Evolutionary conservation across 208 protist species (phyloP), one percentile per base, ranked within the genome.

Genomic region (Acanthamoeba triangularis): DNA sequence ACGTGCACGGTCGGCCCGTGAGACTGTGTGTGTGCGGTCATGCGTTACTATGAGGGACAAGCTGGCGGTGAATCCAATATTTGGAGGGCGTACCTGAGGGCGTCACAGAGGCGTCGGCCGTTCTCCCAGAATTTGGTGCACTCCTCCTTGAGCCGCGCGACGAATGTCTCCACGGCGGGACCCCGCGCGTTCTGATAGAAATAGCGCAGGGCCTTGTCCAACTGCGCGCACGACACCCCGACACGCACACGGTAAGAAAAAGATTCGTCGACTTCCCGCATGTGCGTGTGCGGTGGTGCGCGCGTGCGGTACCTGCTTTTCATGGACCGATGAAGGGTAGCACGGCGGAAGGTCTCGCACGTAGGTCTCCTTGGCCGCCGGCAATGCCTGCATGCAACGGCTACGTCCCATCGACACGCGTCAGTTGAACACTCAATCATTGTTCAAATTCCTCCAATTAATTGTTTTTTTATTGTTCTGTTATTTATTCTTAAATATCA

Each of bases 281-380:
- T 47, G 41, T 7, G 41, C 41, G 2, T 47, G 41, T 47, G 41
- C 41, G 41, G 41, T 47, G 41, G 41, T 47, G 41, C 41, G 41
- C 6, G 37, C 37, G 37, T 41, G 37, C 37, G 37, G 41, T n/a
- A 18, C 69, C 74, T 84, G 74, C 41, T 84, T 84, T 41, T 84
- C 74, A n/a, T 84, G 74, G 18, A 84, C 74, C n/a, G 74, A 84
- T 3, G 74, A 84, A 3, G 74, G 74, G 44, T 84, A 84, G 74
- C 74, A 84, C 41, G 54, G 74, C 14, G 74, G 74, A 14, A 84
- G 44, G 74, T 84, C 74, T 18, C 74, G 74, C n/a, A 84, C 30
- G 28, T 84, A 84, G 74, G 74, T 84, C n/a, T 84, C 74, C 74
- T 84, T 84, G 37, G 74, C 74, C 37, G 74, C 74, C 0, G 74